Evolutionary conservation across 345 rosid species (phyloP), one percentile per base, ranked within the genome.

Genomic region (Boechera divaricarpa): DNA sequence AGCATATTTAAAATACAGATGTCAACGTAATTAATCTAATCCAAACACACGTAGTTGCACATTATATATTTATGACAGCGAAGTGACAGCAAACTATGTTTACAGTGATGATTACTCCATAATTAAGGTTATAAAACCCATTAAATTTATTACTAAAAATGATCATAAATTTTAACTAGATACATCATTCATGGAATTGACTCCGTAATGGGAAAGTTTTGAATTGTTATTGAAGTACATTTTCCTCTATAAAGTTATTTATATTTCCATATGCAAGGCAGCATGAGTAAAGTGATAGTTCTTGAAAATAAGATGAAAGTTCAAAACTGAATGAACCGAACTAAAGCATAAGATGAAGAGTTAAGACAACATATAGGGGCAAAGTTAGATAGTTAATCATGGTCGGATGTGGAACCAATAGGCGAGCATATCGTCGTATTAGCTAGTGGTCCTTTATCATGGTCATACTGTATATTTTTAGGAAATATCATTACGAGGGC

Each of bases 21-120:
- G 69, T 70, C 75, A 59, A 67, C 36, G 51, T 36, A 26, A 26
- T 5, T 60, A 60, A 36, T 39, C 18, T 48, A 48, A 49, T 60
- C 67, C 31, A 49, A 38, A 39, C 61, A 36, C 58, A 70, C 28
- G 35, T 38, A 72, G 56, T 39, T 61, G 28, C 39, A 28, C 16
- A 61, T 31, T 52, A 42, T 29, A 63, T 54, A 73, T 18, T 55
- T 33, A 16, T 53, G 70, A 54, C 63, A 63, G 53, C 26, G 24
- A 73, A 52, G 38, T 57, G 63, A 69, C 64, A 69, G 45, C 45
- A 36, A 36, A 0, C 11, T 49, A 16, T 61, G 13, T 10, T 70
- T 24, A 35, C 15, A 26, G 13, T 70, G 5, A 71, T 39, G 4
- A 39, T 39, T 39, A 6, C 10, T 10, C 38, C 3, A 3, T 35